Evolutionary conservation across 2,329 filamentous ascomycete species (phyloP), one percentile per base, ranked within the genome.

Genomic region (Rugonectria rugulosa): DNA sequence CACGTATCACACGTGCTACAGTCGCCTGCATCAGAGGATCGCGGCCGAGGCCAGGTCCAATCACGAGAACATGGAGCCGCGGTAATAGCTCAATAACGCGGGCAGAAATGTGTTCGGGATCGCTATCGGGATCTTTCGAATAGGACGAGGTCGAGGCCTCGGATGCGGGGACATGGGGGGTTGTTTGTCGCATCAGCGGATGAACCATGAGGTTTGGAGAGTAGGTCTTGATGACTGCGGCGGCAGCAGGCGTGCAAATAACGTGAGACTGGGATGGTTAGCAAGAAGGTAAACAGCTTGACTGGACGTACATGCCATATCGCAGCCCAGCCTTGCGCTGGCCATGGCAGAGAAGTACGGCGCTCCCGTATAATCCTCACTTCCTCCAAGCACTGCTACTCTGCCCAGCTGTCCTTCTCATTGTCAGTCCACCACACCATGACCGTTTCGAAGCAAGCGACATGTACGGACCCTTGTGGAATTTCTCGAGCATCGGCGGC

Each of bases 301-400:
- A 14, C 15, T 19, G 20, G 17, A 8, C 23, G 10, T 4, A 62
- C 76, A 51, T 80, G 94, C 92, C 91, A 97, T 91, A 70, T 97
- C 92, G 68, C 89, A 92, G 5, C 94, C 95, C 54, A 98, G 78
- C 68, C 90, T 87, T 41, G 95, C 95, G 63, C 92, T 97, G 11
- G 95, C 95, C 87, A 97, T 97, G 62, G 94, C 93, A 17, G 94
- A 97, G 77, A 99, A 99, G 78, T 97, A 99, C 11, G 95, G 95
- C 55, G 95, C 95, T 31, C 95, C 95, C 2, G 95, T 97, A 73
- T 98, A 99, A 75, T 98, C 94, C 72, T 94, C 88, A 70, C 92
- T 96, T 34, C 95, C 95, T 46, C 95, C 95, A 63, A 99, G 95
- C 55, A 99, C 95, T 47, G 88, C 95, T 48, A 99, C 87, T 51